Conservation (phyloP, 2,329 filamentous ascomycete genomes). For the Endocalyx cinctus region DNA sequence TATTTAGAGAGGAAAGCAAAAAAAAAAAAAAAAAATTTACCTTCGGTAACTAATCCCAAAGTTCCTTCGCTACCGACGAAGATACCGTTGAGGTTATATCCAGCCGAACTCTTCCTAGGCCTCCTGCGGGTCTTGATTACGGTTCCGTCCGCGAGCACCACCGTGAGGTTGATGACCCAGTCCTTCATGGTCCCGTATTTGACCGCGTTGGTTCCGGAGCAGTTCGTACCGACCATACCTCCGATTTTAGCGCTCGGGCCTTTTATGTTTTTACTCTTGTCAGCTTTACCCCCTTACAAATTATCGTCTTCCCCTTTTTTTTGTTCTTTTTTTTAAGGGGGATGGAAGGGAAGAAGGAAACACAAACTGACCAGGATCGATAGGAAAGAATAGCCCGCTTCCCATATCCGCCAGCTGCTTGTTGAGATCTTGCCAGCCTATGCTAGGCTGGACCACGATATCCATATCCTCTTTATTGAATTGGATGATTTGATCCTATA, state of each 20-base stretch:
- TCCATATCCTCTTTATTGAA: conserved; percentile 89
- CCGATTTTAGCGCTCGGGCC: conserved; percentile 69
- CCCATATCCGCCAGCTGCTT: conserved; percentile 62
- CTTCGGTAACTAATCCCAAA: conserved; percentile 73
- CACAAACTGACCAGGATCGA: conserved; percentile 62
- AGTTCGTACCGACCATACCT: conserved; percentile 78
- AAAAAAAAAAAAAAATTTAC: conserved; percentile 27
- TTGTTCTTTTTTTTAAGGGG: neutral
- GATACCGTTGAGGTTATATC: conserved; percentile 75
- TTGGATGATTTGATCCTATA: conserved; percentile 64
- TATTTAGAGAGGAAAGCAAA: too few relatives aligned
- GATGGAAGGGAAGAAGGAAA: neutral
- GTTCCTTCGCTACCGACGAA: conserved; percentile 83
- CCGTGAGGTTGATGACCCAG: conserved; percentile 79
- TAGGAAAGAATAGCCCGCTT: conserved; percentile 81
- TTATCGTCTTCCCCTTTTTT: too few relatives aligned
- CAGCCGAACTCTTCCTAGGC: conserved; percentile 76
- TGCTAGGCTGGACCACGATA: conserved; percentile 82
- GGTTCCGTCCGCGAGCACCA: conserved; percentile 73
- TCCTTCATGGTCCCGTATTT: conserved; percentile 85
- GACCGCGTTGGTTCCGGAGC: conserved; percentile 74
- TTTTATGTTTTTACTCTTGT: conserved; percentile 29
- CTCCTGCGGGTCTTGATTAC: conserved; percentile 73
- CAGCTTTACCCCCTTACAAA: too few relatives aligned
- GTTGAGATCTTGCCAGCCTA: conserved; percentile 91